A percentile compares a stretch with the other conserved stretches of the same genome.
Evolutionary conservation across 495 filamentous ascomycete species (phyloP).

Genomic region (Penicillium paradoxum): DNA sequence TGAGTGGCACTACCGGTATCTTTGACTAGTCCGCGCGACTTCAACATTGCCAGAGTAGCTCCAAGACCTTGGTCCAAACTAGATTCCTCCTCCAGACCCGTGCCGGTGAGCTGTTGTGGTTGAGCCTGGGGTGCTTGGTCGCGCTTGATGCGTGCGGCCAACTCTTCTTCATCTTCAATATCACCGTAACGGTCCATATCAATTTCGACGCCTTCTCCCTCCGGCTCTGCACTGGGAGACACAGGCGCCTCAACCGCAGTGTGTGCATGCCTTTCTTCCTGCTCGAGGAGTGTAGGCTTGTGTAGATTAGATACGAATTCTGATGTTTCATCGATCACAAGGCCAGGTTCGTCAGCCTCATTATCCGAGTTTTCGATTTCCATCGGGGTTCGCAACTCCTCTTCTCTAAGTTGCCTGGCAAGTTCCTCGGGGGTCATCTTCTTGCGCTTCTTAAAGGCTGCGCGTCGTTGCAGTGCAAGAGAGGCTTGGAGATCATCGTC

Average conservation of each 20-base stretch:
- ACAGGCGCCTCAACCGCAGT: slow-evolving; percentile 8
- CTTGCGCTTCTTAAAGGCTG: slow-evolving; percentile 87
- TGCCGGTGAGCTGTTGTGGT: slow-evolving; percentile 49
- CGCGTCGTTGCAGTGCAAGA: slow-evolving; percentile 71
- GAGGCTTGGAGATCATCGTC: slow-evolving; percentile 90
- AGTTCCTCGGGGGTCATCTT: slow-evolving; percentile 77
- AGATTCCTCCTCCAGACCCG: slow-evolving; percentile 80
- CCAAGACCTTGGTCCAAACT: slow-evolving; percentile 73
- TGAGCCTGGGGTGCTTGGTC: slow-evolving; percentile 38
- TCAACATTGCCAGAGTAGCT: slow-evolving; percentile 73
- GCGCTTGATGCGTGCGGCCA: slow-evolving; percentile 44
- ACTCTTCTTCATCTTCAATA: slow-evolving; percentile 51
- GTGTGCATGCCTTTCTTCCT: slow-evolving; percentile 20
- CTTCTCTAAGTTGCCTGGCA: slow-evolving; percentile 74
- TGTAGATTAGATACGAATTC: slow-evolving; percentile 88
- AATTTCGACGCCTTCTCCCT: slow-evolving; percentile 51
- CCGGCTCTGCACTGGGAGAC: slow-evolving; percentile 40
- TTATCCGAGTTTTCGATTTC: slow-evolving; percentile 43
- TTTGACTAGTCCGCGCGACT: slow-evolving; percentile 74
- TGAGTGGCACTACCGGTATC: slow-evolving; percentile 54
- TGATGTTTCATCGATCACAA: slow-evolving; percentile 90
- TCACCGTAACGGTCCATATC: slow-evolving; percentile 59
- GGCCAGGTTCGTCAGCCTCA: slow-evolving; percentile 58
- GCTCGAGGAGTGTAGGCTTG: slow-evolving; percentile 62
- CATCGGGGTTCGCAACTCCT: slow-evolving; percentile 54